A percentile compares a stretch with the other conserved stretches of the same genome.
Evolutionary conservation across 2,329 filamentous ascomycete species (phyloP).

Genomic region (Exophiala calicioides): DNA sequence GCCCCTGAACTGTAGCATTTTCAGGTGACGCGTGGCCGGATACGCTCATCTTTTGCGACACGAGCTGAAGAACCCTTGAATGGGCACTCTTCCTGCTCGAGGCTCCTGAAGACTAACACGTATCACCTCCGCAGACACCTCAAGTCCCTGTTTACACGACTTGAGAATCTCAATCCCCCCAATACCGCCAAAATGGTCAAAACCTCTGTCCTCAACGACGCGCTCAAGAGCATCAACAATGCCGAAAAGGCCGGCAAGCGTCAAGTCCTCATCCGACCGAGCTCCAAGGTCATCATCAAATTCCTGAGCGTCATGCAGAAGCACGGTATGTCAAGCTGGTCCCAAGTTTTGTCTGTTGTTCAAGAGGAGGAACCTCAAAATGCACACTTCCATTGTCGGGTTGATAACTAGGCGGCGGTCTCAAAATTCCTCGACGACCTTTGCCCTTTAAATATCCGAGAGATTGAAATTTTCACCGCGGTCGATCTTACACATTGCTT

Average conservation of each 20-base stretch:
- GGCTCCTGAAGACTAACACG: constrained; percentile 65
- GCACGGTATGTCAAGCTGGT: constrained; percentile 74
- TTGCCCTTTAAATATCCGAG: constrained; percentile 99
- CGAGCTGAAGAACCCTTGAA: constrained; percentile 69
- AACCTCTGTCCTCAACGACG: constrained; percentile 99
- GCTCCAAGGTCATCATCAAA: constrained; percentile 99
- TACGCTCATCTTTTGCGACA: constrained; percentile 41
- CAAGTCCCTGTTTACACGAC: constrained; percentile 50
- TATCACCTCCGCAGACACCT: constrained; percentile 56
- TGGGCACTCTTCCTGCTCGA: constrained; percentile 69
- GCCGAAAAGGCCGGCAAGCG: constrained; percentile 99
- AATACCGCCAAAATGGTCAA: constrained; percentile 81
- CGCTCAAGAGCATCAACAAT: constrained; percentile 99
- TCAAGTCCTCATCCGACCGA: constrained; percentile 96
- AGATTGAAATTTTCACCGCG: constrained; percentile 71
- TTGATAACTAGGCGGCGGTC: constrained; percentile 99
- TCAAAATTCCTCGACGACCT: constrained; percentile 74
- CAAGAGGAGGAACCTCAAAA: constrained; percentile 20
- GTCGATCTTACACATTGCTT: constrained; percentile 93
- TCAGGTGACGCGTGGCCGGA: constrained; percentile 16
- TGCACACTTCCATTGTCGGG: constrained; percentile 60
- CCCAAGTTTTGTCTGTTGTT: constrained; percentile 6
- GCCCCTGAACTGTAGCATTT: constrained; percentile 26
- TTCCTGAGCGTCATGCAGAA: constrained; percentile 99
- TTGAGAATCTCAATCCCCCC: constrained; percentile 54